phyloP scores from a whole-genome alignment of 352 stramenopile genomes.

The Phytophthora hybrid region DNA sequence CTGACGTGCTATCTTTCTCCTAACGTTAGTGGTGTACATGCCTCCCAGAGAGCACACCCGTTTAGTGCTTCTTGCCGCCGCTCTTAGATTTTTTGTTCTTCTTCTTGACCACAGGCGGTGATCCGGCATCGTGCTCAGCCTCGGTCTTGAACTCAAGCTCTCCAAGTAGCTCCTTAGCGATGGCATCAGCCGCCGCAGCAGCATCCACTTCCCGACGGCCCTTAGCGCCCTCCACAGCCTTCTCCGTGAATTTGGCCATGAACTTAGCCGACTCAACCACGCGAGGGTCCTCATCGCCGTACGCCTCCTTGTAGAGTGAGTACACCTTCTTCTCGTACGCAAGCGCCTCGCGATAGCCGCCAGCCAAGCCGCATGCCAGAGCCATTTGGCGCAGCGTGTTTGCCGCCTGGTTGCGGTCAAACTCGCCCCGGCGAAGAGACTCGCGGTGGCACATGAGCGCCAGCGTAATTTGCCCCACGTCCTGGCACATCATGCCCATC shows the following conservation, averaged over 20 bases:
- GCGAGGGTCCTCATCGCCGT: slow-evolving; percentile 82
- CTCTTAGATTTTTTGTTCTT: slow-evolving; percentile 74
- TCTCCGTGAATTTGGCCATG: slow-evolving; percentile 89
- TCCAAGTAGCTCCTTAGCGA: slow-evolving; percentile 77
- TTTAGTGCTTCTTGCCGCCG: slow-evolving; percentile 77
- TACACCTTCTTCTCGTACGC: slow-evolving; percentile 92
- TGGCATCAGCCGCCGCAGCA: slow-evolving; percentile 74
- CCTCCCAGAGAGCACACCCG: background rate
- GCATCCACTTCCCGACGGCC: slow-evolving; percentile 81
- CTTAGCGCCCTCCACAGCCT: slow-evolving; percentile 88
- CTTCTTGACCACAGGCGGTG: slow-evolving; percentile 57
- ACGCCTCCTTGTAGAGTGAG: slow-evolving; percentile 81
- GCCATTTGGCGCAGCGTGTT: slow-evolving; percentile 92
- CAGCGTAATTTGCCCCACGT: slow-evolving; percentile 86
- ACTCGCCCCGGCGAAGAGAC: slow-evolving; percentile 86
- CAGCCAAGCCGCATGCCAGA: slow-evolving; percentile 77
- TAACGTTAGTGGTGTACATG: slow-evolving; percentile 18
- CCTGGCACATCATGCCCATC: slow-evolving; percentile 95
- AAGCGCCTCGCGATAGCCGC: slow-evolving; percentile 87
- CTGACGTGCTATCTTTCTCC: slow-evolving; percentile 34
- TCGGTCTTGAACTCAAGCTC: slow-evolving; percentile 79
- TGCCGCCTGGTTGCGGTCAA: slow-evolving; percentile 87
- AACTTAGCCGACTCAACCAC: slow-evolving; percentile 86
- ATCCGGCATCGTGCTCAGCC: slow-evolving; percentile 36
- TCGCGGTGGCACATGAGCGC: slow-evolving; percentile 91